Conservation (phyloP, 345 rosid species). For the Theobroma cacao region DNA sequence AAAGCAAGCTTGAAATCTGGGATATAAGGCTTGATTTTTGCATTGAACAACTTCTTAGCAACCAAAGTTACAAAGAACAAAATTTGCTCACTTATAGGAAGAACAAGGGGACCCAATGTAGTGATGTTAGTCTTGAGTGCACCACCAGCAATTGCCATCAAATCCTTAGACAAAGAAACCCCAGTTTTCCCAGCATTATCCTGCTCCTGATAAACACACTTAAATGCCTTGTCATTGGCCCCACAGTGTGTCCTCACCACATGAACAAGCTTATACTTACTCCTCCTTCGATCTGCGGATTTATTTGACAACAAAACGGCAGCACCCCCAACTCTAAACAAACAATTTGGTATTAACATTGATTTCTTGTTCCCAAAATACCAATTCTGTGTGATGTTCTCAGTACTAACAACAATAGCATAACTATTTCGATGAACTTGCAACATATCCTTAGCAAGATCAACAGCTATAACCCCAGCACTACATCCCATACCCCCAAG, state of each 20-base stretch:
- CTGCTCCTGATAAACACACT: constrained; percentile 86
- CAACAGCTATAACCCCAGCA: constrained; percentile 84
- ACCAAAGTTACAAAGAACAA: constrained; percentile 73
- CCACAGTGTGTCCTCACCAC: constrained; percentile 94
- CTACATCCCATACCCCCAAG: constrained; percentile 96
- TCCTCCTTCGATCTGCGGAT: constrained; percentile 44
- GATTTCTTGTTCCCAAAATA: constrained; percentile 90
- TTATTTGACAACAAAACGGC: constrained; percentile 74
- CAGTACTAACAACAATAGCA: constrained; percentile 89
- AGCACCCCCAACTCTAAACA: constrained; percentile 83
- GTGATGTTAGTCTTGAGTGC: constrained; percentile 88
- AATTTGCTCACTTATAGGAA: constrained; percentile 87
- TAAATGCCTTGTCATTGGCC: constrained; percentile 78
- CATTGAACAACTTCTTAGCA: constrained; percentile 55
- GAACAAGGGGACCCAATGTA: constrained; percentile 86
- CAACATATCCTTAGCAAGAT: constrained; percentile 77
- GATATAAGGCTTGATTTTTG: constrained; percentile 73
- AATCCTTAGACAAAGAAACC: constrained; percentile 83
- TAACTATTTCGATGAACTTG: constrained; percentile 86
- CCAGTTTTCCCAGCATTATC: constrained; percentile 78
- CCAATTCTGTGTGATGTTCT: constrained; percentile 92
- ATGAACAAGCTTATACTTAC: constrained; percentile 83
- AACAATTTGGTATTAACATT: constrained; percentile 84
- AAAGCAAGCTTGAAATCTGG: constrained; percentile 96
- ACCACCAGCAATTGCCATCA: constrained; percentile 87